Percentiles rank a stretch among this genome's conserved stretches.
Conservation (phyloP, 305 asterid species). For the Rubia tinctorum region DNA sequence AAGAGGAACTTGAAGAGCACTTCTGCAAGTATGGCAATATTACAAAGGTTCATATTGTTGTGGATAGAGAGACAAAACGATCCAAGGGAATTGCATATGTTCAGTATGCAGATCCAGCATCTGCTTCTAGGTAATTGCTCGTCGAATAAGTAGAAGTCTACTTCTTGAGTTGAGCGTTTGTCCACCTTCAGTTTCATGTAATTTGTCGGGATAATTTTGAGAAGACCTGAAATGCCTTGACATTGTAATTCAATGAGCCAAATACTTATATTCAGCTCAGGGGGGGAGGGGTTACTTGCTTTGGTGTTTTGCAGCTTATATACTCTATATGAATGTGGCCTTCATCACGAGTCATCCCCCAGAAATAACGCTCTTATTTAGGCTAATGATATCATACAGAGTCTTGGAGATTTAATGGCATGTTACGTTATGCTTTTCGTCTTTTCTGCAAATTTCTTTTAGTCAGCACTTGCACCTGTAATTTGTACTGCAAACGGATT, state of each 20-base stretch:
- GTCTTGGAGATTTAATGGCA: neutral
- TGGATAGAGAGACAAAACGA: slow-evolving; percentile 82
- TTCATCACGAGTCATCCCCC: neutral
- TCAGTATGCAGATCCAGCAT: slow-evolving; percentile 71
- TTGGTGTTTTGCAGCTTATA: neutral
- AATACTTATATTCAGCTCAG: no score
- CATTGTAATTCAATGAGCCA: neutral
- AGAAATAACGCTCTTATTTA: neutral
- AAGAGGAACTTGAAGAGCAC: slow-evolving; percentile 76
- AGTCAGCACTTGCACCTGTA: neutral
- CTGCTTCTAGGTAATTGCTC: slow-evolving; percentile 71
- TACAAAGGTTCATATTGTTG: slow-evolving; percentile 78
- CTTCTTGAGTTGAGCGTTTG: neutral
- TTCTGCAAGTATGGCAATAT: slow-evolving; percentile 66
- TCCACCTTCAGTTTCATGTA: slow-evolving; percentile 5
- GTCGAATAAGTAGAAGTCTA: slow-evolving; percentile 10
- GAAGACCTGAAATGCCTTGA: neutral
- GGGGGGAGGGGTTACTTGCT: neutral
- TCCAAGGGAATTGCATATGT: slow-evolving; percentile 87
- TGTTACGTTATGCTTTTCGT: neutral
- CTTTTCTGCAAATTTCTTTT: neutral
- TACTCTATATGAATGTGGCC: neutral
- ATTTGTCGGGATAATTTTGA: neutral
- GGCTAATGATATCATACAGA: neutral
- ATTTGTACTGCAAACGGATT: neutral